phyloP scores from a whole-genome alignment of 495 filamentous ascomycete species.

The Penicillium macrosclerotiorum region DNA sequence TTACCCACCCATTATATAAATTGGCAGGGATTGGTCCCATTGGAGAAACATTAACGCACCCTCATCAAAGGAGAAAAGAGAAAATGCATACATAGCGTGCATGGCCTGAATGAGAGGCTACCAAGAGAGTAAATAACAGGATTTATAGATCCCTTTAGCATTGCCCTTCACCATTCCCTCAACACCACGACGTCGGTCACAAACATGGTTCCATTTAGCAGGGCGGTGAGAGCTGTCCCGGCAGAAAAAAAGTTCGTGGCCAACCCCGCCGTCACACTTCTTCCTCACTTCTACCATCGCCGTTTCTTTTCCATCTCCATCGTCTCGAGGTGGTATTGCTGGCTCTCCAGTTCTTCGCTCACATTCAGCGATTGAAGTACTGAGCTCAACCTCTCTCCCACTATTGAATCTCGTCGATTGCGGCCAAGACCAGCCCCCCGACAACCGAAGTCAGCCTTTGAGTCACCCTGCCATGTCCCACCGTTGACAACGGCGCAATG shows the following conservation, averaged over 20 bases:
- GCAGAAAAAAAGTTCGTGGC: constrained; percentile 38
- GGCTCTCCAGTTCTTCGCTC: background rate
- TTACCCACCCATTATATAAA: too few relatives aligned
- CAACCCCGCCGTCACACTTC: constrained; percentile 23
- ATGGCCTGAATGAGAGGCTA: too few relatives aligned
- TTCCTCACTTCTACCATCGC: too few relatives aligned
- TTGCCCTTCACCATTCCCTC: too few relatives aligned
- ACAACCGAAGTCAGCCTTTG: constrained; percentile 28
- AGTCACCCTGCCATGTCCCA: constrained; percentile 42
- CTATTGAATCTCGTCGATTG: constrained; percentile 1
- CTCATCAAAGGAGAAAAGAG: too few relatives aligned
- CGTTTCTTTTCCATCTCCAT: constrained; percentile 11
- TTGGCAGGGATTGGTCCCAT: too few relatives aligned
- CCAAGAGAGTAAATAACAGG: too few relatives aligned
- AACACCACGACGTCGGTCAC: too few relatives aligned
- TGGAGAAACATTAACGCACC: too few relatives aligned
- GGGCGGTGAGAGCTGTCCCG: constrained; percentile 20
- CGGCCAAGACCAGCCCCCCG: constrained; percentile 19
- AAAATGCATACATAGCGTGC: too few relatives aligned
- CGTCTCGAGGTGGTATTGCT: background rate
- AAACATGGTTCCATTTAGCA: too few relatives aligned
- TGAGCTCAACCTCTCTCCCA: background rate
- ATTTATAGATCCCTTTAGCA: too few relatives aligned
- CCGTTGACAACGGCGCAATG: constrained; percentile 42
- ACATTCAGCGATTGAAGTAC: background rate